A percentile compares a stretch with the other conserved stretches of the same genome.
These are phyloP conservation scores for Alternaria sp. DNA, from an alignment of 2,329 filamentous ascomycete species.

Conservation along the genomic window DNA sequence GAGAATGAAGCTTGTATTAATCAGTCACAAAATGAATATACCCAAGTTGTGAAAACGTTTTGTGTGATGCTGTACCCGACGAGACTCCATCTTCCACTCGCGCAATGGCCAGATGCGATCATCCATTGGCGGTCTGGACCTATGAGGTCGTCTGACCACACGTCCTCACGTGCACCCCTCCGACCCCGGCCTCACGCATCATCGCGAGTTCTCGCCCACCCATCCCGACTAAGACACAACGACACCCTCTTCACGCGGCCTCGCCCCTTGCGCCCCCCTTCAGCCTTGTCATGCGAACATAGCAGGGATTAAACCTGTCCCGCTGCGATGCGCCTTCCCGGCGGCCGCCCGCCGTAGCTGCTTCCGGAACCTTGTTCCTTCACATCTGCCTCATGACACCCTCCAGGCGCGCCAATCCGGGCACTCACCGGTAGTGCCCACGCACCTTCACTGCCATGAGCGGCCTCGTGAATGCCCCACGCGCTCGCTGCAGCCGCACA, in stretches of 20 bases:
- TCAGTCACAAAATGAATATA: not conserved
- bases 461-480: conserved; percentile 16
- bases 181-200: conserved; percentile 2
- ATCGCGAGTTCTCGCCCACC: not conserved
- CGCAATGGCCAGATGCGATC: too few species aligned
- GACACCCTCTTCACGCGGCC: conserved; percentile 2
- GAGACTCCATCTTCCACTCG: not conserved
- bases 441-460: conserved; percentile 13
- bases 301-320: not conserved
- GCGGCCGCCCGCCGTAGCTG: conserved; percentile 10
- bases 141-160: conserved; percentile 2
- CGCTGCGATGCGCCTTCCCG: conserved; percentile 13
- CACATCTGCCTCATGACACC: conserved; percentile 20
- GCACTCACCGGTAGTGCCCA: conserved; percentile 11
- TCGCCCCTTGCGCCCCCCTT: not conserved
- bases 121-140: not conserved
- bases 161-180: conserved; percentile 7
- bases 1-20: not conserved
- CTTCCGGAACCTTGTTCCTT: conserved; percentile 1
- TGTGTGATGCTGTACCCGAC: not conserved
- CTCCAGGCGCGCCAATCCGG: conserved; percentile 3
- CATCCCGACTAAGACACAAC: not conserved
- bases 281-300: not conserved
- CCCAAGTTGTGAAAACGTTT: not conserved
- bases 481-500: conserved; percentile 10